These are phyloP conservation scores for Epicoccum sorghinum DNA, from an alignment of 2,329 filamentous ascomycete genomes.

Conservation along the genomic window DNA sequence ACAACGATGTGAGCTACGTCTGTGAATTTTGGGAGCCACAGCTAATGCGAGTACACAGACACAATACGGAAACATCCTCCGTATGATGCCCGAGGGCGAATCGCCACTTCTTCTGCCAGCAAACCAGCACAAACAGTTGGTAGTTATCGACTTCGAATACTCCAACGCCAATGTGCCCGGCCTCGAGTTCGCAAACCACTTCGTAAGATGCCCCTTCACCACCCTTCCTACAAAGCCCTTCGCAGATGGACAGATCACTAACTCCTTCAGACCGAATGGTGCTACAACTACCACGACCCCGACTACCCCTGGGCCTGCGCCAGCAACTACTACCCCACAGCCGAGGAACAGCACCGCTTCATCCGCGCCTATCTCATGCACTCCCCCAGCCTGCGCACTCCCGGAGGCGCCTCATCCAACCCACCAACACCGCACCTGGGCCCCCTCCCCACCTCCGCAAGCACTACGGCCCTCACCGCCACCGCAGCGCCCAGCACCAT, in stretches of 20 bases:
- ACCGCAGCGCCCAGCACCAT: slow-evolving; percentile 49
- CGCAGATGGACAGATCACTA: neutral
- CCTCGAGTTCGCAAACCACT: slow-evolving; percentile 96
- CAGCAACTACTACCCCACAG: slow-evolving; percentile 72
- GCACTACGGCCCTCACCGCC: slow-evolving; percentile 41
- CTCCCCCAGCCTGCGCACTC: slow-evolving; percentile 68
- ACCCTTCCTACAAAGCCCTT: neutral
- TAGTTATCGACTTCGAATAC: slow-evolving; percentile 99
- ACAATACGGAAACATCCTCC: slow-evolving; percentile 97
- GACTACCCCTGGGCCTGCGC: slow-evolving; percentile 70
- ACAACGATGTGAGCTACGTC: slow-evolving; percentile 79
- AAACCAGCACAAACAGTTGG: slow-evolving; percentile 93
- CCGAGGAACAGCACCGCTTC: slow-evolving; percentile 83
- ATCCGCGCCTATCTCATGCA: slow-evolving; percentile 87
- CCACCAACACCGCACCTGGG: slow-evolving; percentile 44
- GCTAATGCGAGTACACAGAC: slow-evolving; percentile 63
- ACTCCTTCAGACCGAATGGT: slow-evolving; percentile 76
- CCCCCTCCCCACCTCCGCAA: slow-evolving; percentile 39
- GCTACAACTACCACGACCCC: slow-evolving; percentile 92
- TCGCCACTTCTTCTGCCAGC: slow-evolving; percentile 87
- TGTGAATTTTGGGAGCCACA: neutral
- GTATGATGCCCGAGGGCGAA: slow-evolving; percentile 70
- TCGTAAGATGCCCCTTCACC: slow-evolving; percentile 59
- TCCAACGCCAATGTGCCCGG: slow-evolving; percentile 86
- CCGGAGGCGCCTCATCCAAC: slow-evolving; percentile 59